A percentile compares a stretch with the other conserved stretches of the same genome.
Evolutionary conservation across 805 yeast genomes (phyloP).

Genomic region (Cyberlindnera xishuangbannaensis): DNA sequence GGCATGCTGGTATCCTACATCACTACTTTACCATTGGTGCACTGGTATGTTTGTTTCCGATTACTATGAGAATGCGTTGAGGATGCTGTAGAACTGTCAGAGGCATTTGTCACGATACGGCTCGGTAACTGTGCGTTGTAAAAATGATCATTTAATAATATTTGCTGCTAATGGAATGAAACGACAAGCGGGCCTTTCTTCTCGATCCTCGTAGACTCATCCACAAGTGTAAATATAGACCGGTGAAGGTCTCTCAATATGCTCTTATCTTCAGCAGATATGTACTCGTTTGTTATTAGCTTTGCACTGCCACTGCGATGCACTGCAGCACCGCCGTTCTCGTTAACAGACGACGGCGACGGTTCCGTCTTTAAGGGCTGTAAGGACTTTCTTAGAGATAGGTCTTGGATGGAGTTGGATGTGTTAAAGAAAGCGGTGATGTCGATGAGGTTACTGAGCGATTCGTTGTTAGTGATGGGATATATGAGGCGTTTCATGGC

Average conservation of each 20-base stretch:
- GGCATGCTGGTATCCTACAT: too few species aligned
- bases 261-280: constrained; percentile 13
- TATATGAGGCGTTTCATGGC: too few species aligned
- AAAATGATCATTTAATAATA: too few species aligned
- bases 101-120: too few species aligned
- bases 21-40: too few species aligned
- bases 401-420: constrained; percentile 10
- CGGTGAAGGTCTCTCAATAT: constrained; percentile 11
- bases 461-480: too few species aligned
- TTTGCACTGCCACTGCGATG: constrained; percentile 7
- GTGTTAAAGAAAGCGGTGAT: constrained; percentile 21
- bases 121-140: too few species aligned
- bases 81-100: too few species aligned
- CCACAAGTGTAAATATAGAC: constrained; percentile 11
- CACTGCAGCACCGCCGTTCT: constrained; percentile 1
- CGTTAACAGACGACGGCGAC: background rate
- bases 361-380: constrained; percentile 9
- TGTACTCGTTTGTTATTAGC: constrained; percentile 9
- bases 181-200: constrained; percentile 20
- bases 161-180: constrained; percentile 12
- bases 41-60: too few species aligned
- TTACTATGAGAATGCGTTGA: too few species aligned
- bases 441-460: constrained; percentile 18
- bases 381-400: constrained; percentile 12
- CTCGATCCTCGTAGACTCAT: constrained; percentile 9